Conservation (phyloP, 1,284 basidiomycete species). For the Trichosporon faecale region DNA sequence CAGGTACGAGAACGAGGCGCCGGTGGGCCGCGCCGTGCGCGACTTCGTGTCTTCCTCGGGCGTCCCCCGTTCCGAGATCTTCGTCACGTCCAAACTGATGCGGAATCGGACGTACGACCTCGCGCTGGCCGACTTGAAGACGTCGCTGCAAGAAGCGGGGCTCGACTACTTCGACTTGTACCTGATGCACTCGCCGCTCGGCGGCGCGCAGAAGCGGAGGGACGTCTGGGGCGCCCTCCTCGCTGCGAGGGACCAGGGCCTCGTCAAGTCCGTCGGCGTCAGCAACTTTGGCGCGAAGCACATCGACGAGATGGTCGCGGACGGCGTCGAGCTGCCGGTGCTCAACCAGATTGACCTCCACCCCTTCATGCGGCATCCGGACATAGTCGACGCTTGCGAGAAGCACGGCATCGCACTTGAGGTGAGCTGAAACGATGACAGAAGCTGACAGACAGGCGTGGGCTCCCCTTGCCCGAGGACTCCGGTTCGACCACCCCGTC, state of each 20-base stretch:
- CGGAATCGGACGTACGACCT: slow-evolving; percentile 59
- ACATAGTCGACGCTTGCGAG: slow-evolving; percentile 54
- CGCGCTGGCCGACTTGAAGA: slow-evolving; percentile 58
- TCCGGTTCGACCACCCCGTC: slow-evolving; percentile 52
- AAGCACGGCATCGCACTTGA: slow-evolving; percentile 54
- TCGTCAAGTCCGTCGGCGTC: slow-evolving; percentile 53
- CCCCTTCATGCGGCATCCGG: slow-evolving; percentile 52
- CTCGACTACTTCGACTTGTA: slow-evolving; percentile 55
- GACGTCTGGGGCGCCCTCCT: slow-evolving; percentile 53
- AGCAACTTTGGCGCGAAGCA: slow-evolving; percentile 55
- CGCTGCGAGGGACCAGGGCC: slow-evolving; percentile 52
- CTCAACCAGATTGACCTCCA: slow-evolving; percentile 53
- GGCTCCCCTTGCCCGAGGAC: slow-evolving; percentile 54
- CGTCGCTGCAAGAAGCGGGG: slow-evolving; percentile 59
- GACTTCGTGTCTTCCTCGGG: slow-evolving; percentile 53
- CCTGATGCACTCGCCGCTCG: slow-evolving; percentile 54
- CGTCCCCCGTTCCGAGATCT: slow-evolving; percentile 60
- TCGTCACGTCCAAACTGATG: slow-evolving; percentile 68
- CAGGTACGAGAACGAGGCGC: slow-evolving; percentile 69
- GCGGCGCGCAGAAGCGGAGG: slow-evolving; percentile 49
- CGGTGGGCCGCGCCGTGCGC: slow-evolving; percentile 61
- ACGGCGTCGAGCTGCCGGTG: slow-evolving; percentile 45
- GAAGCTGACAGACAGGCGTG: slow-evolving; percentile 42
- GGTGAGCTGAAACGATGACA: slow-evolving; percentile 26
- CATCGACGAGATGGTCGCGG: slow-evolving; percentile 53